Percentiles rank a stretch among this genome's conserved stretches.
Conservation (phyloP, 306 rosid genomes). For the Mimosa bimucronata region DNA sequence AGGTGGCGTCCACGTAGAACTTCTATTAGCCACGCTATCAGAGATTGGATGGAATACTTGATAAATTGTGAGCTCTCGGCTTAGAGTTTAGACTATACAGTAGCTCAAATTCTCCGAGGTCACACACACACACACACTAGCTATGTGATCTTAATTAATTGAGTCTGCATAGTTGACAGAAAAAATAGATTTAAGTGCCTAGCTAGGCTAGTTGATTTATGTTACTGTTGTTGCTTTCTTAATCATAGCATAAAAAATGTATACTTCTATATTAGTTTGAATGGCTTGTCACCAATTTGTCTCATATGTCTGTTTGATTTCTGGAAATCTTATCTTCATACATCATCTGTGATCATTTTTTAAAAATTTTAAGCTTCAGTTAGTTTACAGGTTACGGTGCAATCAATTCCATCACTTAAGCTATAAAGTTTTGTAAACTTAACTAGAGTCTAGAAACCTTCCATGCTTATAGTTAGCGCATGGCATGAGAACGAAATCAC, state of each 20-base stretch:
- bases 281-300: conserved; percentile 2
- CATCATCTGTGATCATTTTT: background rate
- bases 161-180: background rate
- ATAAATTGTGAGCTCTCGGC: too few relatives aligned
- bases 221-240: background rate
- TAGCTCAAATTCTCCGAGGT: too few relatives aligned
- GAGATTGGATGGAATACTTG: too few relatives aligned
- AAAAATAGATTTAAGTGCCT: background rate
- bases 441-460: background rate
- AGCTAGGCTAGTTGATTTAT: background rate
- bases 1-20: too few relatives aligned
- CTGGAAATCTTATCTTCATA: background rate
- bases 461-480: too few relatives aligned
- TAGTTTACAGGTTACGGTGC: background rate
- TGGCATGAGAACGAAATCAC: too few relatives aligned
- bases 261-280: background rate
- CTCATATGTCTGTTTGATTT: conserved; percentile 11
- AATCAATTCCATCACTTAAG: background rate
- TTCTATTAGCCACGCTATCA: too few relatives aligned
- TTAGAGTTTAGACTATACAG: too few relatives aligned
- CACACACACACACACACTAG: too few relatives aligned
- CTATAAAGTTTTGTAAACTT: background rate
- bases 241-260: background rate
- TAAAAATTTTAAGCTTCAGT: background rate
- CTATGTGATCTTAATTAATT: background rate